phyloP scores from a whole-genome alignment of 2,329 filamentous ascomycete species.

The Pezicula neosporulosa region DNA sequence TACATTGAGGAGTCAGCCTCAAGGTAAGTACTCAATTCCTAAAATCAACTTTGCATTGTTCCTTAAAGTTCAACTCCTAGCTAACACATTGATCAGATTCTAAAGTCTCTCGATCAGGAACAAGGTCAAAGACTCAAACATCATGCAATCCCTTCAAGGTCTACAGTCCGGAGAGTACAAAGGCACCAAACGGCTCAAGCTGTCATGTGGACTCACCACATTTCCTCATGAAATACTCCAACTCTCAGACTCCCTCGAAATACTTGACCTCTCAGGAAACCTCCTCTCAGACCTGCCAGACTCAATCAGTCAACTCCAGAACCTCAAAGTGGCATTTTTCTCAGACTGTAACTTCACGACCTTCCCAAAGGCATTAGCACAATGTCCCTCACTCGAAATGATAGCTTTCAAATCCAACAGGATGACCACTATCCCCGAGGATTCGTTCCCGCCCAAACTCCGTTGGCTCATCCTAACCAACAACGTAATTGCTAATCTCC shows the following conservation, averaged over 20 bases:
- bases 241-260: slow-evolving; percentile 37
- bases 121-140: neutral
- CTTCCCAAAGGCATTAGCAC: slow-evolving; percentile 39
- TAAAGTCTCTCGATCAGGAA: too few species aligned
- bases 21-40: too few species aligned
- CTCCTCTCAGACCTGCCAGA: slow-evolving; percentile 37
- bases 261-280: slow-evolving; percentile 45
- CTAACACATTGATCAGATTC: too few species aligned
- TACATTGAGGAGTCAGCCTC: too few species aligned
- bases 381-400: slow-evolving; percentile 44
- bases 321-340: slow-evolving; percentile 43
- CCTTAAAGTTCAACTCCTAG: too few species aligned
- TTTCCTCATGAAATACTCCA: slow-evolving; percentile 39
- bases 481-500: slow-evolving; percentile 37
- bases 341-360: slow-evolving; percentile 40
- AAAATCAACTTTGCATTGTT: too few species aligned
- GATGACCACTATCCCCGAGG: slow-evolving; percentile 39
- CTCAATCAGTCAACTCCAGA: slow-evolving; percentile 34
- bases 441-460: slow-evolving; percentile 37
- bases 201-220: slow-evolving; percentile 17
- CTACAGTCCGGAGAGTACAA: slow-evolving; percentile 19
- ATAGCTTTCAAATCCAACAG: slow-evolving; percentile 44
- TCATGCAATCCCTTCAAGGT: slow-evolving; percentile 10
- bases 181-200: slow-evolving; percentile 22
- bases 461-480: slow-evolving; percentile 47